Evolutionary conservation across 2,329 filamentous ascomycete genomes (phyloP), one percentile per base, ranked within the genome.

Genomic region (Penicillium sp.): DNA sequence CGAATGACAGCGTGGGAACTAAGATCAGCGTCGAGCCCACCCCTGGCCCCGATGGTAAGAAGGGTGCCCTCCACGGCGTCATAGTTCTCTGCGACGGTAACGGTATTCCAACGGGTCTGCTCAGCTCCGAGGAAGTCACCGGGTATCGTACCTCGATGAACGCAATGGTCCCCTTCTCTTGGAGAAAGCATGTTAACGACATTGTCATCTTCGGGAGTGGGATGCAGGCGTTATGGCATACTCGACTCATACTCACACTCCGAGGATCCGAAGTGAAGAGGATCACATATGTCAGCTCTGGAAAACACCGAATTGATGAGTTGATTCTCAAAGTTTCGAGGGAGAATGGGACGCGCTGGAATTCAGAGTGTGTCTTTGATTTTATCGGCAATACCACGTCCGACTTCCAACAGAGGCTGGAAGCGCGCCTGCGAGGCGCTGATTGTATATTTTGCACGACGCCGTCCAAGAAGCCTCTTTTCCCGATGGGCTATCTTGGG

Each of bases 111-210:
- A 55, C 81, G 6, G 88, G 84, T 3, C 78, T 90, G 56, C 72
- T 91, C 16, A 85, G 88, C 62, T 86, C 87, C 16, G 80, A 81
- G 58, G 85, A 87, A 38, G 72, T 91, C 13, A 91, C 88, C 0
- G 87, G 86, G 5, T 92, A 90, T 70, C 83, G 88, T 54, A 91
- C 88, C 0, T 86, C 88, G 1, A 78, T 91, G 21, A 83, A 82
- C 3, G 88, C 85, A 2, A 80, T 84, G 13, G 83, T 85, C 43
- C 21, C 50, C 2, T 60, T 56, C 27, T 54, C 24, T 4, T 60
- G 58, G 58, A 54, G 55, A 27, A 41, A 48, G 13, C 14, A 46
- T 5, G 60, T 61, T 16, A 44, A 53, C 3, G 55, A 63, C 24
- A 45, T 67, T 18, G 58, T 76, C 2, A 68, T 76, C 1, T 76